Conservation (phyloP, 371 early-diverging fungal genomes). For the Dentiscutata heterogama region DNA sequence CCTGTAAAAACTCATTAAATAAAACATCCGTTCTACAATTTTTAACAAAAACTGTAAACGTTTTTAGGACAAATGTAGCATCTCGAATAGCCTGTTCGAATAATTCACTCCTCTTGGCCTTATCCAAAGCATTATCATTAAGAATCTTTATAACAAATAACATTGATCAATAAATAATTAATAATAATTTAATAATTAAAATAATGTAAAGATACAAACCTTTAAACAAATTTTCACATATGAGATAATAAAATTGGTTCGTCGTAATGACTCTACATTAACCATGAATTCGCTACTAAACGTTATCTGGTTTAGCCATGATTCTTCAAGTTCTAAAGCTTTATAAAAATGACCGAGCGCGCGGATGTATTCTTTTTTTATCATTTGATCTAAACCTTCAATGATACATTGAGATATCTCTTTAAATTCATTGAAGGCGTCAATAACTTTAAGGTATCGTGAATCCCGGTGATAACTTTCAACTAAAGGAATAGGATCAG, state of each 20-base stretch:
- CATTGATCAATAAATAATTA: neutral
- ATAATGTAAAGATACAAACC: neutral
- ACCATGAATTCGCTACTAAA: neutral
- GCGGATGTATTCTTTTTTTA: neutral
- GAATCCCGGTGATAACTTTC: neutral
- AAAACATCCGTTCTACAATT: too few species aligned
- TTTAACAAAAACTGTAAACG: too few species aligned
- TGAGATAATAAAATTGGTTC: neutral
- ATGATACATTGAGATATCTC: constrained; percentile 11
- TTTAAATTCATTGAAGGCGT: constrained; percentile 8
- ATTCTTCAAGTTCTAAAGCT: constrained; percentile 12
- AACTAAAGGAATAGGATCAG: constrained; percentile 9
- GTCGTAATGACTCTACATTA: neutral
- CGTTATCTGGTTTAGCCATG: neutral
- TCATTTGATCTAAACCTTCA: constrained; percentile 13
- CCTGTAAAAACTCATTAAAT: too few species aligned
- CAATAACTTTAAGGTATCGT: neutral
- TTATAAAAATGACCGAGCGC: neutral
- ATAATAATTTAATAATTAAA: neutral
- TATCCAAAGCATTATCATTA: neutral
- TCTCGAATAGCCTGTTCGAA: too few species aligned
- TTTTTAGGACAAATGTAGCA: too few species aligned
- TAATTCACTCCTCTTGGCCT: neutral
- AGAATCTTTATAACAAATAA: neutral
- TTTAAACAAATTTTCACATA: constrained; percentile 37